These are phyloP conservation scores for Tylopilus balloui DNA, from an alignment of 768 basidiomycete genomes.

Conservation along the genomic window DNA sequence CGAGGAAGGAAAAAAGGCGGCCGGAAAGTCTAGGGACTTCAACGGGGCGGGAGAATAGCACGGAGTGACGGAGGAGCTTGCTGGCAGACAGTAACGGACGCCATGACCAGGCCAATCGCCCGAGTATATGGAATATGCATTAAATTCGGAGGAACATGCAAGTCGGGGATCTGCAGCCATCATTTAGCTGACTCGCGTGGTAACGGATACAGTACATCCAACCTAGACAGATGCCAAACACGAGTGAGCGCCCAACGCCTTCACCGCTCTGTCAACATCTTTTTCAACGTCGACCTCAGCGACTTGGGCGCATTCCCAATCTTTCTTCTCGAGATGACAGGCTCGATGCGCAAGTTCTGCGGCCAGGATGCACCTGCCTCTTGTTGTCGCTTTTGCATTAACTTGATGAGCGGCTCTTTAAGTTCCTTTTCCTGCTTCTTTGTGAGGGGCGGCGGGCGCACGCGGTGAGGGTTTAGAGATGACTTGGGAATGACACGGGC, in stretches of 20 bases:
- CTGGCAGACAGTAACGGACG: background rate
- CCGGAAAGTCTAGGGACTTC: background rate
- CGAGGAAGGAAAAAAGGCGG: constrained; percentile 40
- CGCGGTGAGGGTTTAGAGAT: constrained; percentile 17
- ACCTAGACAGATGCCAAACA: constrained; percentile 4
- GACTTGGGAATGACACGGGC: constrained; percentile 38
- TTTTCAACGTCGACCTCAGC: constrained; percentile 37
- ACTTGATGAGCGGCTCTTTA: constrained; percentile 38
- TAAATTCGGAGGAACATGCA: background rate
- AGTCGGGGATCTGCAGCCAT: background rate
- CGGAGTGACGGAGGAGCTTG: background rate
- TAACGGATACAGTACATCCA: background rate
- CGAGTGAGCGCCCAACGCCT: background rate
- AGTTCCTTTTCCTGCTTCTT: constrained; percentile 25
- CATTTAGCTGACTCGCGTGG: background rate
- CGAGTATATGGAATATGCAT: background rate
- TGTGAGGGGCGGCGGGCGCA: constrained; percentile 32
- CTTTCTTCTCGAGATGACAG: constrained; percentile 35
- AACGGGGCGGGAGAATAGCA: background rate
- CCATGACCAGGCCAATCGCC: background rate
- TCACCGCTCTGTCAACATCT: constrained; percentile 36
- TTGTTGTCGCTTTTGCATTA: constrained; percentile 38
- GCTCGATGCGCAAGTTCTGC: constrained; percentile 48
- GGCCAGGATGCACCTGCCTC: constrained; percentile 41
- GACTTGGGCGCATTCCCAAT: constrained; percentile 39